phyloP scores from a whole-genome alignment of 305 asterid species.

The Fraxinus velutina region DNA sequence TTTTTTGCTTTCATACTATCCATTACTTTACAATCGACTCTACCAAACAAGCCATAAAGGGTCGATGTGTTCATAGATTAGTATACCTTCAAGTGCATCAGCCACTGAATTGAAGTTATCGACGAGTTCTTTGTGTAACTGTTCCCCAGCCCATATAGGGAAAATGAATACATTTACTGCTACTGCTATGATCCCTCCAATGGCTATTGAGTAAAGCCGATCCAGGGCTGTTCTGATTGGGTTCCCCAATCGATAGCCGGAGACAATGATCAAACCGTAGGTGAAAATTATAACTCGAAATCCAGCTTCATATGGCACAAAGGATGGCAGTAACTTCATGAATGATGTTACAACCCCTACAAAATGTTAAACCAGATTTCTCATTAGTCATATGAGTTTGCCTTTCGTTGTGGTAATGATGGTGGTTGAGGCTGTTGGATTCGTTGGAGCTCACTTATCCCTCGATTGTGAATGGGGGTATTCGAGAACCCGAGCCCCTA shows the following conservation, averaged over 20 bases:
- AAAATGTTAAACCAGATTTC: background rate
- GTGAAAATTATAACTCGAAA: constrained; percentile 63
- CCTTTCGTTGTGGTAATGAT: background rate
- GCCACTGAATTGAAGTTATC: constrained; percentile 51
- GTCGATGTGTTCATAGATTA: background rate
- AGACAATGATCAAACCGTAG: constrained; percentile 58
- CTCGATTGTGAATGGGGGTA: background rate
- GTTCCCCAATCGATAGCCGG: constrained; percentile 68
- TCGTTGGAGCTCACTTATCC: background rate
- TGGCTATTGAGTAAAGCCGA: constrained; percentile 59
- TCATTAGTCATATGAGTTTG: background rate
- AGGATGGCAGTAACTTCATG: constrained; percentile 61
- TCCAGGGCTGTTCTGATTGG: constrained; percentile 58
- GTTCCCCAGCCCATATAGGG: constrained; percentile 78
- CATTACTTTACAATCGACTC: background rate
- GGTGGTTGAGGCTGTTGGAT: background rate
- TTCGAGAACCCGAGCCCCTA: background rate
- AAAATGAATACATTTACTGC: constrained; percentile 46
- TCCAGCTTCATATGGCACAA: constrained; percentile 60
- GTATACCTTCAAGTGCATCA: constrained; percentile 60
- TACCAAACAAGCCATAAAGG: background rate
- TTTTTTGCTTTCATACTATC: background rate
- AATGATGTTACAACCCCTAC: constrained; percentile 57
- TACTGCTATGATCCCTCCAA: constrained; percentile 61
- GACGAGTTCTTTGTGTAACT: constrained; percentile 56